Base-by-base conservation (phyloP, 352 stramenopile species). In the Pythium brachiatum region DNA sequence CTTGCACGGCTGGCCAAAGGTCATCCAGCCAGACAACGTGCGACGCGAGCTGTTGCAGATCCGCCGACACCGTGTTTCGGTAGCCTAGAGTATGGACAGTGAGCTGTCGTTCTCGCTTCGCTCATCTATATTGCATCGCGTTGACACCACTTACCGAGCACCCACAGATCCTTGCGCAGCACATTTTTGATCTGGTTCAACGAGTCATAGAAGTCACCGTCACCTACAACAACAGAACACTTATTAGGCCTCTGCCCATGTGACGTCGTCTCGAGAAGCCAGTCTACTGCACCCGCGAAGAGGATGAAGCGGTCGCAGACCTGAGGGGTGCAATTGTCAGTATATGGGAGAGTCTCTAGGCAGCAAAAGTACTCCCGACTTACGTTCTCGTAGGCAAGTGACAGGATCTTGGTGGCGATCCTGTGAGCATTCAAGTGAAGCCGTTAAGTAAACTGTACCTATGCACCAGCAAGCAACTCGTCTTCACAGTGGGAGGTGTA, bases 161-260 rank as follows among this genome's bases (percentile, higher is more conserved):
- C 86, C 86, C 86, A 95, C 1, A 95, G 69, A 62, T 95, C 86
- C 59, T 95, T 95, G 57, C 81, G 83, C 1, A 89, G 62, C 8
- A 93, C 78, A 36, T 95, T 95, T 54, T 86, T 82, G 27, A 90
- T 83, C 26, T 85, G 74, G 61, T 87, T 90, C 11, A 95, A 69
- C 6, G 86, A 92, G 57, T 90, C 88, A 64, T 95, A 95, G 53
- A 93, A 95, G 64, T 95, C 86, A 2, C 86, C 86, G 54, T 95
- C 86, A 36, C 86, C 86, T 94, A 12, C 11, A 44, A 21, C 8
- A 3, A 21, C n/a, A 44, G 15, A 23, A 44, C 36, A 36, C 31
- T n/a, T n/a, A n/a, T n/a, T n/a, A n/a, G n/a, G n/a, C n/a, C n/a
- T n/a, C n/a, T n/a, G n/a, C n/a, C n/a, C n/a, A n/a, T n/a, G n/a